These are phyloP conservation scores for Coemansia furcata DNA, from an alignment of 192 early-diverging fungal species.

Conservation along the genomic window DNA sequence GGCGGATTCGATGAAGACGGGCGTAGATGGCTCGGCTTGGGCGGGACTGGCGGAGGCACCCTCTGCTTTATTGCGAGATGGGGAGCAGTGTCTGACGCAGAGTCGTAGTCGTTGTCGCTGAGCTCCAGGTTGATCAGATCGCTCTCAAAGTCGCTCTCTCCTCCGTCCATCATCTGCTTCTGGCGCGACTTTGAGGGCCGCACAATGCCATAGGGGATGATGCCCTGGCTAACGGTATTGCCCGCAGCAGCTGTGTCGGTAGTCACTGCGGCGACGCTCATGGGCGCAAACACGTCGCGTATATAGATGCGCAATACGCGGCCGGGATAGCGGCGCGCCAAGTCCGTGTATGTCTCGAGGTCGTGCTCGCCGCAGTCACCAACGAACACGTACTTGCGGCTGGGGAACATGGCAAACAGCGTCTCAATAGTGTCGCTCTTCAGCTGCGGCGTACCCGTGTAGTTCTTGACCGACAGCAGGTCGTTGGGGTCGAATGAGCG, in stretches of 20 bases:
- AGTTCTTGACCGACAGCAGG: constrained; percentile 57
- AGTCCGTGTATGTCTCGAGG: constrained; percentile 73
- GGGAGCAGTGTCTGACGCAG: too few relatives aligned
- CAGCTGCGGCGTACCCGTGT: constrained; percentile 48
- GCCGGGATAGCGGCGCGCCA: constrained; percentile 60
- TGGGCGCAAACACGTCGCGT: constrained; percentile 60
- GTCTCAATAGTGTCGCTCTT: constrained; percentile 57
- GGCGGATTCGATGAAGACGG: neutral
- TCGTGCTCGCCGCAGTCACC: constrained; percentile 92
- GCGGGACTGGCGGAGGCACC: constrained; percentile 33
- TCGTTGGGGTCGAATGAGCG: constrained; percentile 64
- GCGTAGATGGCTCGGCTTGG: constrained; percentile 35
- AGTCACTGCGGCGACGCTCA: constrained; percentile 36
- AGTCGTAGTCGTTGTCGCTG: neutral
- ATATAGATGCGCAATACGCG: constrained; percentile 86
- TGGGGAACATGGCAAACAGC: constrained; percentile 66
- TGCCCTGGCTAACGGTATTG: constrained; percentile 6
- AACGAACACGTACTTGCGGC: constrained; percentile 82
- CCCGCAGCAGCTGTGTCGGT: constrained; percentile 32
- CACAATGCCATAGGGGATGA: constrained; percentile 38
- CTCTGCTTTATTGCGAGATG: too few relatives aligned
- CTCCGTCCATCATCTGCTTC: neutral
- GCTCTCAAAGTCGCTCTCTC: neutral
- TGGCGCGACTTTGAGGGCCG: constrained; percentile 9
- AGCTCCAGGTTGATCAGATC: constrained; percentile 11